These are phyloP conservation scores for Aristolochia californica DNA, from an alignment of 164 flowering plant genomes.

Conservation along the genomic window DNA sequence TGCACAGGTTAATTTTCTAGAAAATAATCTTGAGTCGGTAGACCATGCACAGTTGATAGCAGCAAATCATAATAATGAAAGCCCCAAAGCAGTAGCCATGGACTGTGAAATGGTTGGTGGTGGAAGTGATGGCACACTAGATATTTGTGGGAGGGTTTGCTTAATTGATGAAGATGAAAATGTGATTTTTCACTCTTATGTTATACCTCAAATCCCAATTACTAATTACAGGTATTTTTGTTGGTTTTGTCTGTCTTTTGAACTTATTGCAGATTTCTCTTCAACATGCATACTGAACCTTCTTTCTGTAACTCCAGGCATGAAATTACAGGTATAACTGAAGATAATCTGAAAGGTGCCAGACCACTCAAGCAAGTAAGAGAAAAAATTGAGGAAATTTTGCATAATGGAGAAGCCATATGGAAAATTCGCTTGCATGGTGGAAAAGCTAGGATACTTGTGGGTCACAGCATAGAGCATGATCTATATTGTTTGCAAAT, in stretches of 20 bases:
- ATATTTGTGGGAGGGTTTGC: constrained; percentile 72
- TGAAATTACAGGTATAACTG: constrained; percentile 64
- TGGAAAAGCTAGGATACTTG: constrained; percentile 57
- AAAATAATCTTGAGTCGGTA: constrained; percentile 7
- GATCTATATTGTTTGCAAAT: constrained; percentile 54
- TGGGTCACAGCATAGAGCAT: constrained; percentile 53
- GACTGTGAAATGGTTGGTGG: constrained; percentile 88
- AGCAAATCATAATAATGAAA: constrained; percentile 1
- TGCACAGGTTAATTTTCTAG: background rate
- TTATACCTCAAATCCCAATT: constrained; percentile 46
- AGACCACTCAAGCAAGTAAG: constrained; percentile 50
- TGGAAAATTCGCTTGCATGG: constrained; percentile 33
- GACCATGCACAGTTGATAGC: constrained; percentile 8
- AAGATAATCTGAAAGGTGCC: constrained; percentile 46
- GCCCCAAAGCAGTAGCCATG: constrained; percentile 42
- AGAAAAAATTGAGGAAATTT: constrained; percentile 35
- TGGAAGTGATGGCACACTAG: constrained; percentile 59
- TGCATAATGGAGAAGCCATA: constrained; percentile 58
- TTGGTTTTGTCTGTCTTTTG: background rate
- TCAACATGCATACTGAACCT: background rate
- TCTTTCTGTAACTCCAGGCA: constrained; percentile 22
- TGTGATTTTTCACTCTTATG: constrained; percentile 50
- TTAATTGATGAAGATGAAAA: constrained; percentile 69
- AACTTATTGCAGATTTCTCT: background rate
- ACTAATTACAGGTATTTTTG: constrained; percentile 52